Conservation (phyloP, 2,329 filamentous ascomycete species). For the Trichoderma oligosporum region DNA sequence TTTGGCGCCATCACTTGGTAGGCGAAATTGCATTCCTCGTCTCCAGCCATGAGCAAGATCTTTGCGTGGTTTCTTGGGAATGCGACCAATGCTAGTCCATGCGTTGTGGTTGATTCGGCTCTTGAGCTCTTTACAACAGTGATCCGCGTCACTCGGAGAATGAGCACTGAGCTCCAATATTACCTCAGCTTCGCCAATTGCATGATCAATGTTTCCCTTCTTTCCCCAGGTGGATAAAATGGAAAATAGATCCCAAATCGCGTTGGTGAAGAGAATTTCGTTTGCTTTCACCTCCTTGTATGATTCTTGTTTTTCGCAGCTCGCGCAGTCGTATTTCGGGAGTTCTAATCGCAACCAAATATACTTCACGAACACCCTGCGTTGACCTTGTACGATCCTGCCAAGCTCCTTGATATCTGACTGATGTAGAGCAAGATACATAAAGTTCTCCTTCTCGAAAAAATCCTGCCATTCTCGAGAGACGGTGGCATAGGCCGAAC, state of each 20-base stretch:
- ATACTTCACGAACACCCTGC: background rate
- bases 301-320: background rate
- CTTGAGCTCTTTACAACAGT: background rate
- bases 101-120: background rate
- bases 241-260: background rate
- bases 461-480: background rate
- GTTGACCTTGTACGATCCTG: background rate
- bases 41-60: background rate
- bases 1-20: background rate
- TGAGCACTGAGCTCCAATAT: background rate
- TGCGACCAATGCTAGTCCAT: no score
- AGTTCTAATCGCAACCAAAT: background rate
- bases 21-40: background rate
- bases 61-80: background rate
- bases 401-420: background rate
- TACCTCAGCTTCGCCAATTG: no score
- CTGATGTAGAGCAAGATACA: background rate
- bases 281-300: background rate
- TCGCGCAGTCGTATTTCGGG: background rate
- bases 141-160: background rate
- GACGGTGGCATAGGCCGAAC: background rate
- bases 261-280: background rate
- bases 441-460: background rate
- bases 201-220: background rate
- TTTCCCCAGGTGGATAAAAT: background rate